Conservation (phyloP, 208 protist genomes). For the Acanthamoeba culbertsoni region DNA sequence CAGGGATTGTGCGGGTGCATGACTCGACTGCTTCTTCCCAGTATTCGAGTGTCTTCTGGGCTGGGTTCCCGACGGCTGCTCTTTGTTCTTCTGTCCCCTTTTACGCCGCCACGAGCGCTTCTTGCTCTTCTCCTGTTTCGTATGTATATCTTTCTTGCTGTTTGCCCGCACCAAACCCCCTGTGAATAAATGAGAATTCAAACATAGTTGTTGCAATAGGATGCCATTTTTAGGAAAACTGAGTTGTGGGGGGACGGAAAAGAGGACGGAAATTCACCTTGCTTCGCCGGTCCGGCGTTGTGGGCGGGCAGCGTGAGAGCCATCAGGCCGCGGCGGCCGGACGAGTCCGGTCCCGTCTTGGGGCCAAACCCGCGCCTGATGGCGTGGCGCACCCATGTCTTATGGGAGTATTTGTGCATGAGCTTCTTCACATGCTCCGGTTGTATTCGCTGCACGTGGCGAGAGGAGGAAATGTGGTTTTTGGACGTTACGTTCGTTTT, state of each 20-base stretch:
- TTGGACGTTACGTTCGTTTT: too few species aligned
- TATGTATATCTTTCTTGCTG: too few species aligned
- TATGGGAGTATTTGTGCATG: background rate
- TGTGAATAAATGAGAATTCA: too few species aligned
- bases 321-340: background rate
- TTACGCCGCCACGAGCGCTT: too few species aligned
- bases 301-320: background rate
- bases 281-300: too few species aligned
- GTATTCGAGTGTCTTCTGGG: background rate
- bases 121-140: too few species aligned
- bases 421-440: slow-evolving; percentile 36
- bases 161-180: too few species aligned
- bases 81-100: too few species aligned
- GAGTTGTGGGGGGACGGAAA: too few species aligned
- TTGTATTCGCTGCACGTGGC: background rate
- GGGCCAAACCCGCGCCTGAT: background rate
- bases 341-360: background rate
- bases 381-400: slow-evolving; percentile 17
- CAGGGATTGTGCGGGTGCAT: background rate
- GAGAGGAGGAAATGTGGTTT: background rate
- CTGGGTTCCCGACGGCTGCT: too few species aligned
- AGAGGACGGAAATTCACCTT: background rate
- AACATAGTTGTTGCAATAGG: too few species aligned
- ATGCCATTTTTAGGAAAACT: too few species aligned
- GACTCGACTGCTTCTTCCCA: background rate